phyloP scores from a whole-genome alignment of 495 filamentous ascomycete species.

The Penicillium nucicola region DNA sequence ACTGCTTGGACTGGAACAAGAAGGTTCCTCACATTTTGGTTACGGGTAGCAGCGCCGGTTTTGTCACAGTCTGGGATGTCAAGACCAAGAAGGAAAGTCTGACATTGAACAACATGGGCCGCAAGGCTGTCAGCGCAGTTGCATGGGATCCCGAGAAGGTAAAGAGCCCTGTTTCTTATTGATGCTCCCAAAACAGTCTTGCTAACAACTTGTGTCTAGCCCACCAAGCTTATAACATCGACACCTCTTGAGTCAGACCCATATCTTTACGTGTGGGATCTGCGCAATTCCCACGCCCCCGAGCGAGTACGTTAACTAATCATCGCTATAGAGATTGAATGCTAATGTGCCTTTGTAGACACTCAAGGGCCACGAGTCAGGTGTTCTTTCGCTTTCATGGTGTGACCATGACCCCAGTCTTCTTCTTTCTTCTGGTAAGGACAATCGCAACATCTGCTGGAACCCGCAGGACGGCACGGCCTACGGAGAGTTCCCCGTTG shows the following conservation, averaged over 20 bases:
- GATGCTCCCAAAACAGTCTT: not conserved
- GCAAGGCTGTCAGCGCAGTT: constrained; percentile 91
- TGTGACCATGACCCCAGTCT: constrained; percentile 89
- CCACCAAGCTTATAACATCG: constrained; percentile 89
- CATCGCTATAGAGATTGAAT: not conserved
- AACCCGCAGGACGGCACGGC: constrained; percentile 85
- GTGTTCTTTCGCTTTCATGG: constrained; percentile 93
- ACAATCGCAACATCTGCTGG: constrained; percentile 94
- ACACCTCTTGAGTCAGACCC: constrained; percentile 90
- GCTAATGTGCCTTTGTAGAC: constrained; percentile 40
- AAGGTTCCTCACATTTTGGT: constrained; percentile 96
- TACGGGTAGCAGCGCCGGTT: constrained; percentile 89
- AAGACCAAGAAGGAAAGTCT: constrained; percentile 95
- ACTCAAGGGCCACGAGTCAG: constrained; percentile 84
- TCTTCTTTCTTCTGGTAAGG: constrained; percentile 91
- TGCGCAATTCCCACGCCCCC: constrained; percentile 93
- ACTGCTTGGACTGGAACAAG: constrained; percentile 96
- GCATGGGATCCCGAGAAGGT: constrained; percentile 92
- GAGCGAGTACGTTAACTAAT: constrained; percentile 56
- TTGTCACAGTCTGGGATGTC: constrained; percentile 98
- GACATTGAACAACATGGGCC: constrained; percentile 86
- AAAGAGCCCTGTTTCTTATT: not conserved
- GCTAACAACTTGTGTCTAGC: constrained; percentile 34
- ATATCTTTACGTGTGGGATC: constrained; percentile 87
- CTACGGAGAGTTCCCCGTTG: constrained; percentile 91